Percentiles rank a stretch among this genome's conserved stretches.
These are phyloP conservation scores for Posidonia oceanica DNA, from an alignment of 116 monocot species.

Conservation along the genomic window DNA sequence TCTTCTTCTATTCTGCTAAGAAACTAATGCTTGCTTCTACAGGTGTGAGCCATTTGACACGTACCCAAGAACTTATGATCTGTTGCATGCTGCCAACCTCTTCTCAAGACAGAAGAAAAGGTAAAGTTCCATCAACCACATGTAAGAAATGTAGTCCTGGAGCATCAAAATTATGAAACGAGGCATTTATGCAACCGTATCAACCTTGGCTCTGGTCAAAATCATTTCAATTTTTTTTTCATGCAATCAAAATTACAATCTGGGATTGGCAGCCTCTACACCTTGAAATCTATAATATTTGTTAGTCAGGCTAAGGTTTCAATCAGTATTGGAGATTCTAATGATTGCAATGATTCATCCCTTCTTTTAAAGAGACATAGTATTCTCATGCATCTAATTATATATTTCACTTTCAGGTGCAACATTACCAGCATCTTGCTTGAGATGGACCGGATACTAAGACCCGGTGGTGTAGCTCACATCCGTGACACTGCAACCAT, in stretches of 20 bases:
- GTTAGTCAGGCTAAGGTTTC: neutral
- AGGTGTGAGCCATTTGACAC: constrained; percentile 81
- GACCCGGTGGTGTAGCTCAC: constrained; percentile 67
- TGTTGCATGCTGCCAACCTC: constrained; percentile 52
- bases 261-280: too few relatives aligned
- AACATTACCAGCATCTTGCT: constrained; percentile 54
- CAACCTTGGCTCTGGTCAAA: too few relatives aligned
- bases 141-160: too few relatives aligned
- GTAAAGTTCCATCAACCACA: constrained; percentile 11
- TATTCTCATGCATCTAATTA: neutral
- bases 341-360: neutral
- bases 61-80: constrained; percentile 67
- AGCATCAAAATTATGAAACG: too few relatives aligned
- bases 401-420: constrained; percentile 36
- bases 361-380: neutral
- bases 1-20: neutral
- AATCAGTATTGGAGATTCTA: neutral
- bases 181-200: too few relatives aligned
- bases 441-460: constrained; percentile 85
- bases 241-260: too few relatives aligned
- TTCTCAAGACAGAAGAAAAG: constrained; percentile 59
- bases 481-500: constrained; percentile 44
- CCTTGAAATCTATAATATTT: neutral
- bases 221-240: too few relatives aligned
- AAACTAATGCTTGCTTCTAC: constrained; percentile 4